These are phyloP conservation scores for Hypoxylon sp. DNA, from an alignment of 2,329 filamentous ascomycete species.

Conservation along the genomic window DNA sequence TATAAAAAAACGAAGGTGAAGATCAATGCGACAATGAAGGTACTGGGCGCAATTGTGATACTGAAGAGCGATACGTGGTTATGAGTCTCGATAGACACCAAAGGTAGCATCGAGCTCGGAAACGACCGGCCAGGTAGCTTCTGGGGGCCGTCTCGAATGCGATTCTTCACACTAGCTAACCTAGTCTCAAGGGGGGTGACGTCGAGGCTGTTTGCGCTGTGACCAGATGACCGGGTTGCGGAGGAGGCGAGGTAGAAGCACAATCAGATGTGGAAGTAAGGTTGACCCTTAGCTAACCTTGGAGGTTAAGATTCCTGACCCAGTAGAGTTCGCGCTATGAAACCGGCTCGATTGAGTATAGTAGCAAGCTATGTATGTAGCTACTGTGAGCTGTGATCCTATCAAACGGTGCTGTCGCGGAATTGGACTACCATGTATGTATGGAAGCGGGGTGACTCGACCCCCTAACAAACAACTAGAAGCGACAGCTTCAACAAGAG, in stretches of 20 bases:
- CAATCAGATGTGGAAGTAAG: conserved; percentile 1
- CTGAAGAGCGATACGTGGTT: conserved; percentile 73
- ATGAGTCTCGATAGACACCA: conserved; percentile 73
- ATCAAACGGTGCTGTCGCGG: conserved; percentile 29
- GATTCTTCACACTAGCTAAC: conserved; percentile 16
- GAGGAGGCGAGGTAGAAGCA: not conserved
- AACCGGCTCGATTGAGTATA: conserved; percentile 11
- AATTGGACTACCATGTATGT: conserved; percentile 3
- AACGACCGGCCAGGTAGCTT: conserved; percentile 37
- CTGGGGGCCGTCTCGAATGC: conserved; percentile 36
- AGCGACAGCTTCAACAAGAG: not conserved
- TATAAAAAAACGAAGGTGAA: conserved; percentile 67
- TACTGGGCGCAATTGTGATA: conserved; percentile 71
- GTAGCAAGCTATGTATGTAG: conserved; percentile 19
- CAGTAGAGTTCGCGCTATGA: conserved; percentile 18
- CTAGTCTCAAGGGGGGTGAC: conserved; percentile 15
- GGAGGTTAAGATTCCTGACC: conserved; percentile 5
- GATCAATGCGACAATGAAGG: conserved; percentile 67
- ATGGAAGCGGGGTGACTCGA: conserved; percentile 11
- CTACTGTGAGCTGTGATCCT: conserved; percentile 19
- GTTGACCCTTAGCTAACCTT: conserved; percentile 2
- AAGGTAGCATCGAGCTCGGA: conserved; percentile 66
- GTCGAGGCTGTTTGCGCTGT: conserved; percentile 8
- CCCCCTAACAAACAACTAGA: conserved; percentile 2
- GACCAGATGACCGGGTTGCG: conserved; percentile 5